Base-by-base conservation (phyloP, 176 grass and related monocot species). In the Canna indica region DNA sequence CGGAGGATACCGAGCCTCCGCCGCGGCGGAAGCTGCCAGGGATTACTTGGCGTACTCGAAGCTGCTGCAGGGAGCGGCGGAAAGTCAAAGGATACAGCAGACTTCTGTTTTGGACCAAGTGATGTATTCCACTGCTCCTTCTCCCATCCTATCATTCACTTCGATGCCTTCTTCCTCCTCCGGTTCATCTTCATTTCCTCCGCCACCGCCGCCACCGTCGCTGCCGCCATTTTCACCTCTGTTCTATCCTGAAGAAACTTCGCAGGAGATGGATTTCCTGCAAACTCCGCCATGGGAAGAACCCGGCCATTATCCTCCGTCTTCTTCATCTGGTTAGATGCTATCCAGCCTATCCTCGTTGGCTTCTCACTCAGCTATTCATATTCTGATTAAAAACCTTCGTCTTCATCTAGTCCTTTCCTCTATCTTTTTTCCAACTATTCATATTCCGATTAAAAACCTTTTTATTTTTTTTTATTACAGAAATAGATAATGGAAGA, bases 321-420 rank as follows among this genome's bases (percentile, higher is more conserved):
- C 64, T n/a, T 34, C 60, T 64, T 25, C 64, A 17, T 64, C 66
- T 1, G 73, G 73, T 10, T 46, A 32, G n/a, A n/a, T n/a, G n/a
- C n/a, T n/a, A n/a, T n/a, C 10, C 44, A 46, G 13, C 12, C n/a
- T n/a, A n/a, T n/a, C n/a, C n/a, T n/a, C n/a, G n/a, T n/a, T n/a
- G n/a, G n/a, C n/a, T n/a, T n/a, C n/a, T n/a, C n/a, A n/a, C n/a
- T n/a, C n/a, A n/a, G n/a, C n/a, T n/a, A n/a, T n/a, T n/a, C n/a
- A n/a, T n/a, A n/a, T n/a, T n/a, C n/a, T n/a, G n/a, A n/a, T n/a
- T n/a, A n/a, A n/a, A n/a, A n/a, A n/a, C n/a, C n/a, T n/a, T n/a
- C n/a, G n/a, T n/a, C n/a, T n/a, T n/a, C n/a, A n/a, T n/a, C n/a
- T n/a, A n/a, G n/a, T n/a, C n/a, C n/a, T n/a, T n/a, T n/a, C n/a